Base-by-base conservation (phyloP, 305 asterid genomes). In the Lippia alba region DNA sequence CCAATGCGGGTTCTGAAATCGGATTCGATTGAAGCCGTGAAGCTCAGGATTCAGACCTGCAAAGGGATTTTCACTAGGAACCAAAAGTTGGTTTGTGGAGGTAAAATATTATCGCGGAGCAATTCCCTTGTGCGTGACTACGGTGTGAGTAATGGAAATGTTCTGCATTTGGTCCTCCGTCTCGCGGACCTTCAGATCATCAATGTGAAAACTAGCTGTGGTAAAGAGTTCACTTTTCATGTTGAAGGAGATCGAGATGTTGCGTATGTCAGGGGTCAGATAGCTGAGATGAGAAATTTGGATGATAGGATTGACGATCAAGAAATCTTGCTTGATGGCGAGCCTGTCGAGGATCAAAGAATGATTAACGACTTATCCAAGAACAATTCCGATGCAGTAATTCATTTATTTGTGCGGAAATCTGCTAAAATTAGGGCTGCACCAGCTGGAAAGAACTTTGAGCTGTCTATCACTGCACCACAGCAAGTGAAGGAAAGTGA, bases 31-130 rank as follows among this genome's bases (percentile, higher is more conserved):
- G 88, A 86, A 74, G 87, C 92, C 0, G 86, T 93, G 55, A 93
- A 89, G 80, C 73, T 93, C 16, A 69, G 84, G 60, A 86, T 93
- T 39, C 98, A 87, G 75, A 78, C 53, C 34, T 89, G 80, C 72
- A 87, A 82, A 69, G 97, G 98, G 73, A 85, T 93, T 76, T 83
- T 86, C 72, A 84, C 89, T 40, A 85, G 92, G 78, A 89, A 84
- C 45, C 97, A 89, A 40, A 91, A 89, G 69, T 78, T 93, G 86
- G 96, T 94, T n/a, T 89, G 89, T 76, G 83, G 93, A 8, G 99
- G 99, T 66, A 81, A 96, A 63, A 94, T 85, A 75, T 79, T 94
- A 81, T 80, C 97, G 6, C 71, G 96, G 71, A 91, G 90, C 71
- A 80, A 88, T 62, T 91, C 97, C 71, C 89, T 79, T 0, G 83